Evolutionary conservation across 768 basidiomycete species (phyloP), one percentile per base, ranked within the genome.

Genomic region (Cystobasidium tubakii): DNA sequence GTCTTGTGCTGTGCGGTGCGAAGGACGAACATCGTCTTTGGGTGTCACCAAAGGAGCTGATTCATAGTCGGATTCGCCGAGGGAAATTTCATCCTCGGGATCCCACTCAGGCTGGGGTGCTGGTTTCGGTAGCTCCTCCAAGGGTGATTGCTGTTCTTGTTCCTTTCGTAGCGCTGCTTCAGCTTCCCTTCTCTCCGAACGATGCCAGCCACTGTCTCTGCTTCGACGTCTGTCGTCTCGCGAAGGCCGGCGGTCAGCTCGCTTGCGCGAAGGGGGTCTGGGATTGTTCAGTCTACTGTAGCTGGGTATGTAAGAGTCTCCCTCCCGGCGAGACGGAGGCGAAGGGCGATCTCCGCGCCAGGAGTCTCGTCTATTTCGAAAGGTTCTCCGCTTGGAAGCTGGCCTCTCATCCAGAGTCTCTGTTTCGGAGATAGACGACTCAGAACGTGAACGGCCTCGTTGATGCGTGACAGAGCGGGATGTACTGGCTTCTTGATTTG

Each of bases 301-400:
- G 31, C 55, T 55, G 6, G 54, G 69, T 34, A 71, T 55, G 55
- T 71, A 71, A 29, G 53, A 55, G 27, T 71, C 69, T 2, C 69
- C 55, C 21, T 36, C 33, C 60, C 55, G 33, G 17, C 64, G 33
- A 12, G 64, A 43, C n/a, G 64, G 31, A 62, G 46, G 46, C 21
- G 46, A 50, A 21, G 46, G 46, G 4, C 46, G 46, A 9, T 50
- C 46, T 21, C 9, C 3, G 7, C 46, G 46, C n/a, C 46, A 17
- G 15, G 46, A 50, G 46, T 50, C 12, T 50, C 46, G 12, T 50
- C 46, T 50, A 17, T 21, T 50, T 15, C 46, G 15, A 19, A 50
- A 17, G 21, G 9, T 50, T 15, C 21, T 19, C 7, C 46, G 46
- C n/a, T 19, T 50, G 3, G 46, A 15, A 17, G 46, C 7, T 4